phyloP scores from a whole-genome alignment of 2,329 filamentous ascomycete species.

The Keithomyces neogunnii region DNA sequence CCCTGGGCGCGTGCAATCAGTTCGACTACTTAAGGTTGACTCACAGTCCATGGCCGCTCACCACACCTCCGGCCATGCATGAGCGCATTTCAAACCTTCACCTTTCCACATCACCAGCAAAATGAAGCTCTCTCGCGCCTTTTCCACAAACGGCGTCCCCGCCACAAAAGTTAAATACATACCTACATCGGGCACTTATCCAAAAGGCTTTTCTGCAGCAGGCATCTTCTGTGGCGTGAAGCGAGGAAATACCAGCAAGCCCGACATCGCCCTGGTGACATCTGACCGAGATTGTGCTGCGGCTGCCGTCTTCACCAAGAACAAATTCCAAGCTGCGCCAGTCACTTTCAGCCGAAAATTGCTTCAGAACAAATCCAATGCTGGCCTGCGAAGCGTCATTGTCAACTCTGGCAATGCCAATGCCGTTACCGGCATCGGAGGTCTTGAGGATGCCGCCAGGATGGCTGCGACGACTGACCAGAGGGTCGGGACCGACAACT shows the following conservation, averaged over 20 bases:
- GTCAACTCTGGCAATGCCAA: slow-evolving; percentile 97
- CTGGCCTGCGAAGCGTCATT: slow-evolving; percentile 70
- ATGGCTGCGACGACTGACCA: slow-evolving; percentile 78
- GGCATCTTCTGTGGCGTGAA: slow-evolving; percentile 92
- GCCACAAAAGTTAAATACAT: slow-evolving; percentile 84
- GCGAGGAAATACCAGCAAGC: slow-evolving; percentile 80
- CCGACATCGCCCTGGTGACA: slow-evolving; percentile 80
- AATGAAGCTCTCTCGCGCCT: slow-evolving; percentile 27
- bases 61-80: neutral
- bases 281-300: slow-evolving; percentile 81
- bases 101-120: slow-evolving; percentile 9
- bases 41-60: neutral
- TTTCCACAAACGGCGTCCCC: slow-evolving; percentile 43
- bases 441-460: slow-evolving; percentile 74
- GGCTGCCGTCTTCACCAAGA: slow-evolving; percentile 93
- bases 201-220: slow-evolving; percentile 79
- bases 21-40: neutral
- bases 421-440: slow-evolving; percentile 86
- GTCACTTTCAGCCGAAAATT: slow-evolving; percentile 76
- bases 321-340: slow-evolving; percentile 95
- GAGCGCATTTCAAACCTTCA: neutral
- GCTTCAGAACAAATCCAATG: slow-evolving; percentile 55
- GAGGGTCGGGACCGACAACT: slow-evolving; percentile 38
- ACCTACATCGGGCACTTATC: slow-evolving; percentile 76
- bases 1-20: too few relatives aligned